phyloP scores from a whole-genome alignment of 164 flowering plant genomes.

The Chimonanthus salicifolius region DNA sequence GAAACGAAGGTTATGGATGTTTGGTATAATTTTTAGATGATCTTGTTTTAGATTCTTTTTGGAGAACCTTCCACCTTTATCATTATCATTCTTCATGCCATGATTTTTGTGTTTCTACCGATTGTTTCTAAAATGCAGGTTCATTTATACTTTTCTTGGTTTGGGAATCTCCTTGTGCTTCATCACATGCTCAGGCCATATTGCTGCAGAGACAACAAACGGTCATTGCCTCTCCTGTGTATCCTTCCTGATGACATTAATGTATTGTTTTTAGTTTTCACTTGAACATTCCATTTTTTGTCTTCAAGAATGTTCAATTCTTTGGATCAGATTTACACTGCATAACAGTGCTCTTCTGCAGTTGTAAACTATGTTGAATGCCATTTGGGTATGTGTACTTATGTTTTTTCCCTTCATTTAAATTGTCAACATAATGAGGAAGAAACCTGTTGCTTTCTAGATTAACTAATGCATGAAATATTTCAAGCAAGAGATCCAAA shows the following conservation, averaged over 20 bases:
- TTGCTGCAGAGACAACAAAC: slow-evolving; percentile 82
- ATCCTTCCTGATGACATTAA: slow-evolving; percentile 38
- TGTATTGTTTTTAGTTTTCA: background rate
- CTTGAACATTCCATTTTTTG: background rate
- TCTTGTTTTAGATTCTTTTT: background rate
- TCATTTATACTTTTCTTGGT: slow-evolving; percentile 66
- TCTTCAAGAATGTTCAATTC: background rate
- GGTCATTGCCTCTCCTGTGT: slow-evolving; percentile 76
- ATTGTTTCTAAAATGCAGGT: slow-evolving; percentile 41
- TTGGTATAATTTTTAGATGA: background rate
- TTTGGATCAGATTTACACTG: background rate
- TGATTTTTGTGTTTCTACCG: background rate
- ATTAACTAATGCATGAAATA: background rate
- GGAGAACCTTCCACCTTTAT: background rate
- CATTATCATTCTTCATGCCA: background rate
- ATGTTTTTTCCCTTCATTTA: background rate
- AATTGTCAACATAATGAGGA: background rate
- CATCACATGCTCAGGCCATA: slow-evolving; percentile 74
- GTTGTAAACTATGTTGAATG: background rate
- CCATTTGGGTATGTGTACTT: background rate
- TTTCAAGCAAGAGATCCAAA: no score
- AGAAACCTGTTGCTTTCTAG: background rate
- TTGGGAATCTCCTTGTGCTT: slow-evolving; percentile 57
- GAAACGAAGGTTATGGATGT: no score
- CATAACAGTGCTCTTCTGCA: background rate